Conservation (phyloP, 2,329 filamentous ascomycete genomes). For the Knufia fluminis region DNA sequence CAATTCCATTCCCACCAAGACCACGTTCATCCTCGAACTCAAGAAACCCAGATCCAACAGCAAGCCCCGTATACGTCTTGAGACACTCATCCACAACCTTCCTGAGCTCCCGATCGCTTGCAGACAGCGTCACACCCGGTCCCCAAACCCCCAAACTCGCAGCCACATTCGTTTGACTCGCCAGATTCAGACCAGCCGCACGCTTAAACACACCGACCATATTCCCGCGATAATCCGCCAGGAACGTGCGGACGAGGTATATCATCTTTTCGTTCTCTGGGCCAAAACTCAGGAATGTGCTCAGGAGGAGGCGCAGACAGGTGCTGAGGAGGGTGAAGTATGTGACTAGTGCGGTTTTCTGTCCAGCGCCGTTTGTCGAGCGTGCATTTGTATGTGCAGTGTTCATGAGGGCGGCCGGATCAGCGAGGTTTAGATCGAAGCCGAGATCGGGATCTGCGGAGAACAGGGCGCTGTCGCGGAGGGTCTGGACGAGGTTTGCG, state of each 20-base stretch:
- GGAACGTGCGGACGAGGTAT: conserved; percentile 67
- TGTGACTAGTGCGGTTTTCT: conserved; percentile 60
- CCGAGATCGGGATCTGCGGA: conserved; percentile 86
- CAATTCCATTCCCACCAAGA: conserved; percentile 9
- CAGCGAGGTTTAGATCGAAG: conserved; percentile 36
- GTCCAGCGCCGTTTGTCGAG: conserved; percentile 34
- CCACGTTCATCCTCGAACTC: conserved; percentile 17
- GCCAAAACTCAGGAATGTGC: conserved; percentile 71
- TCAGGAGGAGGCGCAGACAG: conserved; percentile 70
- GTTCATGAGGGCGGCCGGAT: background rate
- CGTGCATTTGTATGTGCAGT: background rate
- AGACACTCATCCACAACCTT: conserved; percentile 18
- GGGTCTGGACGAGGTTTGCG: conserved; percentile 71
- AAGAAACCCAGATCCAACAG: conserved; percentile 15
- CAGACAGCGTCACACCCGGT: background rate
- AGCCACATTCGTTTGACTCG: conserved; percentile 21
- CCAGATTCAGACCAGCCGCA: conserved; percentile 64
- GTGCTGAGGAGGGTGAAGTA: conserved; percentile 79
- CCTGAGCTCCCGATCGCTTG: conserved; percentile 9
- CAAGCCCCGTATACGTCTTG: conserved; percentile 20
- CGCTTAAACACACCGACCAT: conserved; percentile 87
- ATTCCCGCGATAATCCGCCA: conserved; percentile 71
- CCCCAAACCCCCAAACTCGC: background rate
- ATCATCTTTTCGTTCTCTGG: conserved; percentile 66
- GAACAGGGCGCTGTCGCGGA: conserved; percentile 79